Evolutionary conservation across 2,329 filamentous ascomycete species (phyloP).

Genomic region (Pseudogymnoascus sp.): DNA sequence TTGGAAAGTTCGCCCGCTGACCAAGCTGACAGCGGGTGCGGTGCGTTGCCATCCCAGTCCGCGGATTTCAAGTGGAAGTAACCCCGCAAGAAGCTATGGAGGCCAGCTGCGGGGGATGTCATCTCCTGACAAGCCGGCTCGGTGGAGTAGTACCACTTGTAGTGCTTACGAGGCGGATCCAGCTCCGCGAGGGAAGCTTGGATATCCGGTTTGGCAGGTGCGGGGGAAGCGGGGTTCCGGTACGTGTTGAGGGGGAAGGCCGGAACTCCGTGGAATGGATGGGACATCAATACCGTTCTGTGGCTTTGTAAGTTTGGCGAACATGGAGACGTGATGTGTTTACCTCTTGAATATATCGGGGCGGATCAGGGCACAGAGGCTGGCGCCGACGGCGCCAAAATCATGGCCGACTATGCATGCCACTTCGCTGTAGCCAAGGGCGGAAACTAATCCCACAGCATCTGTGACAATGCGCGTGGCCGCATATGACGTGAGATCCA

Average conservation of each 20-base stretch:
- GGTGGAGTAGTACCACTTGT: constrained; percentile 59
- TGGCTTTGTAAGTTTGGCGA: not conserved
- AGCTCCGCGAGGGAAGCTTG: constrained; percentile 47
- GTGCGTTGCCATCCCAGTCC: constrained; percentile 46
- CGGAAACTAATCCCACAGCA: constrained; percentile 51
- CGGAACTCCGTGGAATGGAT: constrained; percentile 51
- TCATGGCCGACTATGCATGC: constrained; percentile 58
- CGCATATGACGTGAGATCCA: constrained; percentile 49
- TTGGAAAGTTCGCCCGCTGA: constrained; percentile 46
- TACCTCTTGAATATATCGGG: constrained; percentile 55
- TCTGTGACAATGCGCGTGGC: constrained; percentile 54
- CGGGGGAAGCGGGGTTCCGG: constrained; percentile 22
- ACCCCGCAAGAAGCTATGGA: constrained; percentile 54
- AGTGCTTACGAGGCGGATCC: constrained; percentile 53
- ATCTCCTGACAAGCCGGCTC: constrained; percentile 39
- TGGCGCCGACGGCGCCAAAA: constrained; percentile 54
- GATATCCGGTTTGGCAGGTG: constrained; percentile 35
- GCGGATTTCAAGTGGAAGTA: constrained; percentile 63
- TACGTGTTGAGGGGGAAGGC: constrained; percentile 40
- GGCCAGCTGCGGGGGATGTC: constrained; percentile 40
- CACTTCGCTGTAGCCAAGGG: constrained; percentile 50
- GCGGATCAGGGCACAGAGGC: constrained; percentile 51
- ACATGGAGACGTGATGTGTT: not conserved
- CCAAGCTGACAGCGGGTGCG: constrained; percentile 47
- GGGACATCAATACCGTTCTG: constrained; percentile 52